A percentile compares a stretch with the other conserved stretches of the same genome.
These are phyloP conservation scores for Friedmanniomyces simplex DNA, from an alignment of 495 filamentous ascomycete species.

Conservation along the genomic window DNA sequence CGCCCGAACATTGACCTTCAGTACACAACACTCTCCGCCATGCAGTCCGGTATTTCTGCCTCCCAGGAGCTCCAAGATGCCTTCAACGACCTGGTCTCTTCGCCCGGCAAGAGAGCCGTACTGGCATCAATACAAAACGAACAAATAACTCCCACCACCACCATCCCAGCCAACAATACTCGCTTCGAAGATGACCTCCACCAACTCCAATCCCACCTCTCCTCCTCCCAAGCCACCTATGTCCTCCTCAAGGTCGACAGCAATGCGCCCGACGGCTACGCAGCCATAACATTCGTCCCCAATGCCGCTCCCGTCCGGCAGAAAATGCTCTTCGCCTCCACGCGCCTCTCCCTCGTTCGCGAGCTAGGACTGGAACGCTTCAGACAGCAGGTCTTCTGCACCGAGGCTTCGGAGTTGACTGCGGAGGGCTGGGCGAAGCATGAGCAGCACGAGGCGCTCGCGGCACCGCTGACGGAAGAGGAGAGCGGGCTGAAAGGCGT, in stretches of 20 bases:
- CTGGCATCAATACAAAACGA: constrained; percentile 71
- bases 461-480: constrained; percentile 78
- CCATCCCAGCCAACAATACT: constrained; percentile 45
- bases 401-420: constrained; percentile 60
- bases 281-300: constrained; percentile 80
- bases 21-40: constrained; percentile 31
- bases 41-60: constrained; percentile 87
- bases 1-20: not conserved
- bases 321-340: constrained; percentile 92
- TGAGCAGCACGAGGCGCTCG: constrained; percentile 50
- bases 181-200: constrained; percentile 56
- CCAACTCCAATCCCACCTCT: constrained; percentile 51
- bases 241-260: constrained; percentile 61
- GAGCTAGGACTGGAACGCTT: constrained; percentile 89
- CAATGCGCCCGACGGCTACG: constrained; percentile 33
- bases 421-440: constrained; percentile 66
- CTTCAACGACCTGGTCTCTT: constrained; percentile 63
- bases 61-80: constrained; percentile 75
- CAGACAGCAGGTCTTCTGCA: constrained; percentile 63
- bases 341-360: constrained; percentile 68
- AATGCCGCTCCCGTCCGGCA: constrained; percentile 80
- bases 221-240: constrained; percentile 67
- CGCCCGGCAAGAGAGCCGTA: constrained; percentile 59
- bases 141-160: constrained; percentile 51
- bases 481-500: constrained; percentile 70